Base-by-base conservation (phyloP, 345 rosid genomes). In the Rhizophora apiculata region DNA sequence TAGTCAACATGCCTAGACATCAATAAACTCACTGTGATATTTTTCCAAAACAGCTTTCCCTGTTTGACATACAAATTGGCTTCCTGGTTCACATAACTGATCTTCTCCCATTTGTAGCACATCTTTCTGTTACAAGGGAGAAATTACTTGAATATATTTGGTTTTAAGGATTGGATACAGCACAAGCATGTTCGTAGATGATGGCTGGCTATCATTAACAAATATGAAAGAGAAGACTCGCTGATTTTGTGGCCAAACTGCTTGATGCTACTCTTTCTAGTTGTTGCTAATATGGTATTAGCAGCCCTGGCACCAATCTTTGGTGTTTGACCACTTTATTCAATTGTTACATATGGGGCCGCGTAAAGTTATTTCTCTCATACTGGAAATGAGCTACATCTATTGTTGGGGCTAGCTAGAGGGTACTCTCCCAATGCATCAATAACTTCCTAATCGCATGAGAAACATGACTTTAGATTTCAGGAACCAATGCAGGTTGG, bases 391-490 rank as follows among this genome's bases (percentile, higher is more conserved):
- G 49, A 3, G 49, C 49, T 43, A 15, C 49, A 11, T 43, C 13
- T 43, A 11, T 43, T 13, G 49, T 3, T 43, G 49, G 0, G 3
- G 49, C 49, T 43, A 11, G 49, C 49, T 3, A 13, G 19, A 43
- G 18, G 49, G 49, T 3, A 39, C 48, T 39, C 48, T 39, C 49
- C 49, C 49, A 15, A 43, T 13, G 49, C 49, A 43, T 18, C 18
- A 13, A 69, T 34, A 53, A 68, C 6, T 43, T 27, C 34, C 36
- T 59, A 34, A n/a, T 63, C 65, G 64, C 63, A 54, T 69, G 62
- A 68, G 13, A 53, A 9, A 22, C 26, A 29, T 73, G 72, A 46
- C 60, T 21, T 29, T 67, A 36, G 54, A 46, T 65, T 69, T 20
- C 56, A 65, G 46, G 68, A 55, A 62, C 34, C 46, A 37, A 6